phyloP scores from a whole-genome alignment of 2,329 filamentous ascomycete genomes.

The Rutstroemia sp. region DNA sequence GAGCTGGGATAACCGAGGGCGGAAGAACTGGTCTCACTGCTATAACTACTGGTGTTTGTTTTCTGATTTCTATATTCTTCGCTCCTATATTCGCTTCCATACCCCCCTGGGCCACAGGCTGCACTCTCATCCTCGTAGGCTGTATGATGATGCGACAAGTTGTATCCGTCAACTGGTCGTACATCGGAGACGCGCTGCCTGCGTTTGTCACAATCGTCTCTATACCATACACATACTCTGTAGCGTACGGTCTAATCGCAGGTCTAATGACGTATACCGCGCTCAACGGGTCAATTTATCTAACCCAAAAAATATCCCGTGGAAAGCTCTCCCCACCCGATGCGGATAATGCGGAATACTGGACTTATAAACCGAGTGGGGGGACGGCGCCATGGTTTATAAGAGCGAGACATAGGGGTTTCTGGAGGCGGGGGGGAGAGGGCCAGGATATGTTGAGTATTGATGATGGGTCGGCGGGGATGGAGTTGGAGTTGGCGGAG shows the following conservation, averaged over 20 bases:
- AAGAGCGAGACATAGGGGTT: constrained; percentile 16
- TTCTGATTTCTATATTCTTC: constrained; percentile 66
- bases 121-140: constrained; percentile 64
- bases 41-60: constrained; percentile 61
- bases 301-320: constrained; percentile 39
- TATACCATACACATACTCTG: constrained; percentile 73
- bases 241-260: constrained; percentile 69
- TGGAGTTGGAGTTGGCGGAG: constrained; percentile 7
- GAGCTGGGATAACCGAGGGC: constrained; percentile 68
- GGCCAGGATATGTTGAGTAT: constrained; percentile 6
- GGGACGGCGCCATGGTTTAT: constrained; percentile 52
- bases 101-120: constrained; percentile 70
- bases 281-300: constrained; percentile 45
- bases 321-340: constrained; percentile 44
- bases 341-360: constrained; percentile 47
- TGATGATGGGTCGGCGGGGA: constrained; percentile 4
- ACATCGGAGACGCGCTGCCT: constrained; percentile 67
- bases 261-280: constrained; percentile 48
- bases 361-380: constrained; percentile 41
- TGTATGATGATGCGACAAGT: constrained; percentile 74
- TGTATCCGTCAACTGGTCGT: constrained; percentile 68
- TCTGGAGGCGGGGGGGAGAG: constrained; percentile 18
- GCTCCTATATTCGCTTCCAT: constrained; percentile 71
- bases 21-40: constrained; percentile 67
- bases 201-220: constrained; percentile 69